Evolutionary conservation across 129 eudicot genomes (phyloP).

Genomic region (Flaveria trinervia): DNA sequence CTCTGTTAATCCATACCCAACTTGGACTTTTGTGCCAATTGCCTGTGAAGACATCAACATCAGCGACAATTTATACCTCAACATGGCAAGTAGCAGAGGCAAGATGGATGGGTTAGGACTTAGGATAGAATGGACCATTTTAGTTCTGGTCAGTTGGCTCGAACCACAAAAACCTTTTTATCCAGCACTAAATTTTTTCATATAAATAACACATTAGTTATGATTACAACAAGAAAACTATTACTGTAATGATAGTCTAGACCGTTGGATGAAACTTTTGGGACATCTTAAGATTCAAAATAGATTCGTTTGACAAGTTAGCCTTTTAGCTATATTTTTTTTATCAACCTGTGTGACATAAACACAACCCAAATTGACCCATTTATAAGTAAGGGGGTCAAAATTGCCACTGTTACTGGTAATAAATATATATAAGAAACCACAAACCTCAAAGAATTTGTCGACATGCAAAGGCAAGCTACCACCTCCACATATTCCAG

Average conservation of each 20-base stretch:
- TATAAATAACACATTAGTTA: neutral
- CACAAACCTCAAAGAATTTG: conserved; percentile 83
- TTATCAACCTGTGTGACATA: neutral
- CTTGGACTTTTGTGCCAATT: conserved; percentile 71
- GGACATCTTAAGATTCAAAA: neutral
- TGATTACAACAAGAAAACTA: neutral
- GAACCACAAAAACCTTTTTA: neutral
- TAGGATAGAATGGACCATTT: neutral
- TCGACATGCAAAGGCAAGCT: conserved; percentile 84
- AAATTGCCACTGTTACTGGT: neutral
- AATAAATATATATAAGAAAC: conserved; percentile 23
- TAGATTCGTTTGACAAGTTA: neutral
- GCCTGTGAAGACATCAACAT: conserved; percentile 54
- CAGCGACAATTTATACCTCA: conserved; percentile 9
- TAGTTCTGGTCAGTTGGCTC: neutral
- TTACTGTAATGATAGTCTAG: neutral
- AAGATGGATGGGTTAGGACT: neutral
- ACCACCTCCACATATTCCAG: conserved; percentile 96
- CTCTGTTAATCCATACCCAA: conserved; percentile 96
- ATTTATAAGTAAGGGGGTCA: neutral
- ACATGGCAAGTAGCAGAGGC: conserved; percentile 17
- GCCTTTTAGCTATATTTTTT: neutral
- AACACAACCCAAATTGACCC: neutral
- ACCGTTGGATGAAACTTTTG: neutral
- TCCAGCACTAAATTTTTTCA: neutral